Percentiles rank a stretch among this genome's conserved stretches.
Evolutionary conservation across 345 rosid species (phyloP).

Genomic region (Rhizophora mangle): DNA sequence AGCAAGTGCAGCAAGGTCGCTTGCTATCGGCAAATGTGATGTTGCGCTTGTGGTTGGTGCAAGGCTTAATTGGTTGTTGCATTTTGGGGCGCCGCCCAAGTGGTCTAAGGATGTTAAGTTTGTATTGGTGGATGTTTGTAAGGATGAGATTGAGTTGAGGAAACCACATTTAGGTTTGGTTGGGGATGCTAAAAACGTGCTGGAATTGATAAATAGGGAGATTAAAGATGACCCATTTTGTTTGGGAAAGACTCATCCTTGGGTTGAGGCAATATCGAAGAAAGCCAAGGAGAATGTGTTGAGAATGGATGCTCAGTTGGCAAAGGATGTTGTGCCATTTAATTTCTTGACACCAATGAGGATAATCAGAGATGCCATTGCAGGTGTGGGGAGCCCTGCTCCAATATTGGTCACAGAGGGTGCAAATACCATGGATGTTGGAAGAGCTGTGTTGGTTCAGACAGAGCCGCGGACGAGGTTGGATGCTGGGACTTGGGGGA

Average conservation of each 20-base stretch:
- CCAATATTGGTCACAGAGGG: constrained; percentile 92
- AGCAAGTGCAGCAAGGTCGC: constrained; percentile 89
- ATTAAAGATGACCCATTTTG: constrained; percentile 89
- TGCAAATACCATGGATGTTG: constrained; percentile 97
- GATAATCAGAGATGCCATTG: constrained; percentile 85
- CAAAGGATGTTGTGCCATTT: constrained; percentile 86
- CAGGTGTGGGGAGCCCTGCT: constrained; percentile 66
- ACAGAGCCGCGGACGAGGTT: constrained; percentile 93
- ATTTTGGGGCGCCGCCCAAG: constrained; percentile 90
- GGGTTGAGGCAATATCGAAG: constrained; percentile 74
- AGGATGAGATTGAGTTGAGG: constrained; percentile 79
- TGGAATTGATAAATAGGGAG: constrained; percentile 71
- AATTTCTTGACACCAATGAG: constrained; percentile 92
- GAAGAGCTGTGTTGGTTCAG: constrained; percentile 90
- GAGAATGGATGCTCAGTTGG: constrained; percentile 82
- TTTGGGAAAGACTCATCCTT: constrained; percentile 69
- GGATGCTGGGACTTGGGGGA: constrained; percentile 99
- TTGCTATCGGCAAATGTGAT: constrained; percentile 92
- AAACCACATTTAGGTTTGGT: constrained; percentile 70
- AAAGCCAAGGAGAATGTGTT: constrained; percentile 65
- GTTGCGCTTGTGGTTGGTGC: constrained; percentile 91
- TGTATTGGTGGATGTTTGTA: constrained; percentile 63
- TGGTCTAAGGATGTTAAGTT: constrained; percentile 91
- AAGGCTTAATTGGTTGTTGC: constrained; percentile 92
- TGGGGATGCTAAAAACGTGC: constrained; percentile 73